Evolutionary conservation across 176 grass and related monocot species (phyloP), one percentile per base, ranked within the genome.

Genomic region (Saccharum spontaneum): DNA sequence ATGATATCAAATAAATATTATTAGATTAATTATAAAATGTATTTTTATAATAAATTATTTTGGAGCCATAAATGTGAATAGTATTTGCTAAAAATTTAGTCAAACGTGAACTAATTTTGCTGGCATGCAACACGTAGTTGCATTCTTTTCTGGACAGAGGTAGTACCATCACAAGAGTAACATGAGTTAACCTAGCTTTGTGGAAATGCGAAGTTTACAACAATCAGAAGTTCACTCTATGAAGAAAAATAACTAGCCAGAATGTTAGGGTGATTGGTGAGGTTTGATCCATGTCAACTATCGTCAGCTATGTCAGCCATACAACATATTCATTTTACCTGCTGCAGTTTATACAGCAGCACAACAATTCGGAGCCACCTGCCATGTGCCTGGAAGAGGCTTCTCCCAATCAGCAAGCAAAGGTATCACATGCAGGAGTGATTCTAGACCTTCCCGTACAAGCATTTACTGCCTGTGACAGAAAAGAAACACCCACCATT

Each of bases 191-290:
- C 37, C 45, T 14, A 60, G 8, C 37, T 34, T 69, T 38, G 65
- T 22, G n/a, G 28, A 71, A 62, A 62, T 62, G 23, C 22, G 4
- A 13, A 61, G 60, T 44, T 89, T 86, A 75, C 79, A 83, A 46
- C 57, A 75, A 60, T 75, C 2, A 55, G 52, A 67, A 5, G 37
- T 30, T 39, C 43, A 59, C 44, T 22, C 57, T n/a, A 26, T 2
- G 15, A 22, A 4, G 40, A 45, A 20, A 10, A 16, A 33, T 69
- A 28, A 48, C 62, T 61, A 20, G 61, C 28, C 61, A 85, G 4
- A 54, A 65, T 39, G 13, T 13, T 45, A 14, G 55, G 20, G 61
- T 64, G 61, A 64, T 16, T 65, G 3, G 20, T 71, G 50, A 62
- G 8, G 63, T 77, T 77, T 65, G 20, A 65, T 82, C 12, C 16